A percentile compares a stretch with the other conserved stretches of the same genome.
Conservation (phyloP, 805 yeast genomes). For the Hanseniaspora mollemarum region DNA sequence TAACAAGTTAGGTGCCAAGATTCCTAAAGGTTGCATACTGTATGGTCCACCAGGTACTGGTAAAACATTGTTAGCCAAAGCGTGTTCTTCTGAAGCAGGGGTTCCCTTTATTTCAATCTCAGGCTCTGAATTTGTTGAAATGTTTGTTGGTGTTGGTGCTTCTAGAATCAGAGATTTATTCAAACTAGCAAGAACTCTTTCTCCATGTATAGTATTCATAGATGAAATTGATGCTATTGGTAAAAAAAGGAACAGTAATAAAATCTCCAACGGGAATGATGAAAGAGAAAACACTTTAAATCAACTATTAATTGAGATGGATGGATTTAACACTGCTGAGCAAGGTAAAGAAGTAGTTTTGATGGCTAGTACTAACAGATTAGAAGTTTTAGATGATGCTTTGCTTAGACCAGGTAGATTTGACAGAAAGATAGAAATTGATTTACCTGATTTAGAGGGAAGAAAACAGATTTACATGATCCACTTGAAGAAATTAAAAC, state of each 20-base stretch:
- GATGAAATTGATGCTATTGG: slow-evolving; percentile 99
- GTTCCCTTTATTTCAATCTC: slow-evolving; percentile 93
- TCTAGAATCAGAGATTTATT: slow-evolving; percentile 93
- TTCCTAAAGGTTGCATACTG: slow-evolving; percentile 94
- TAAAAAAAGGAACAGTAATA: slow-evolving; percentile 44
- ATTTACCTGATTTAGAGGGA: slow-evolving; percentile 89
- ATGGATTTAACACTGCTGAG: slow-evolving; percentile 81
- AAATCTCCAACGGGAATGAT: slow-evolving; percentile 48
- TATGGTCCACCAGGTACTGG: slow-evolving; percentile 99
- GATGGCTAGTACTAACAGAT: slow-evolving; percentile 92
- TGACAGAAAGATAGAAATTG: slow-evolving; percentile 84
- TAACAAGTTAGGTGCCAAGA: slow-evolving; percentile 88
- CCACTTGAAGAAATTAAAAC: slow-evolving; percentile 62
- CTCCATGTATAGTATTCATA: slow-evolving; percentile 91
- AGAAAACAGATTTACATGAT: slow-evolving; percentile 86
- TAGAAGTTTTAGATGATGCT: slow-evolving; percentile 88
- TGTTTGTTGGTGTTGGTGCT: slow-evolving; percentile 99
- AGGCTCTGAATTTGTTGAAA: slow-evolving; percentile 95
- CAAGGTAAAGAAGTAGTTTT: slow-evolving; percentile 65
- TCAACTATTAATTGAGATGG: slow-evolving; percentile 96
- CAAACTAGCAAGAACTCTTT: slow-evolving; percentile 80
- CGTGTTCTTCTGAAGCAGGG: slow-evolving; percentile 98
- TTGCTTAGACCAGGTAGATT: slow-evolving; percentile 95
- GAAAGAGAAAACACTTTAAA: slow-evolving; percentile 94
- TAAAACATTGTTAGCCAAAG: slow-evolving; percentile 91